Conservation (phyloP, 1,139 yeast genomes). For the Kluyveromyces sp. region DNA sequence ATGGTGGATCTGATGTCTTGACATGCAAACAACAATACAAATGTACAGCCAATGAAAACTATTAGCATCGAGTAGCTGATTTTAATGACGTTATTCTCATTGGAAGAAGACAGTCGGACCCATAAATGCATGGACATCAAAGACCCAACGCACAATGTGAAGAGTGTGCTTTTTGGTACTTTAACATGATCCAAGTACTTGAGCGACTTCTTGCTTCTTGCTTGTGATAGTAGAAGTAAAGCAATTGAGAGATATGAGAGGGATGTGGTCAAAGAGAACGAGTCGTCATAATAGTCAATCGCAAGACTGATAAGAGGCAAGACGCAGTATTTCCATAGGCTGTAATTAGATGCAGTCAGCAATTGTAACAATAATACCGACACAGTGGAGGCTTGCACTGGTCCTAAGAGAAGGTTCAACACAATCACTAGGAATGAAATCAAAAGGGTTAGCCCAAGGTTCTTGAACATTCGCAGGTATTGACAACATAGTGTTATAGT, state of each 20-base stretch:
- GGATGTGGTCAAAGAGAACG: conserved; percentile 8
- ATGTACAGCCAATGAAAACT: conserved; percentile 23
- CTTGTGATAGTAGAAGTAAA: conserved; percentile 6
- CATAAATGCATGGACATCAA: conserved; percentile 9
- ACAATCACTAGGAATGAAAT: conserved; percentile 17
- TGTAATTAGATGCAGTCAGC: conserved; percentile 8
- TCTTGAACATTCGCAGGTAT: conserved; percentile 11
- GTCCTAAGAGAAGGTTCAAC: conserved; percentile 21
- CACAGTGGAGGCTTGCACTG: conserved; percentile 25
- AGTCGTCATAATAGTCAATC: conserved; percentile 10
- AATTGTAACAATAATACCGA: conserved; percentile 16
- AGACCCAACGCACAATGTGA: conserved; percentile 9
- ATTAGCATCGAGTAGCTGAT: conserved; percentile 24
- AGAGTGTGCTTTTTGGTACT: conserved; percentile 5
- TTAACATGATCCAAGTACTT: conserved; percentile 4
- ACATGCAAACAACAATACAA: conserved; percentile 21
- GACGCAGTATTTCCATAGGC: conserved; percentile 8
- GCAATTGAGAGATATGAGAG: conserved; percentile 8
- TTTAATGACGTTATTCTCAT: conserved; percentile 7
- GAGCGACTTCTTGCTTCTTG: conserved; percentile 5
- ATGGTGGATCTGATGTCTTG: conserved; percentile 23
- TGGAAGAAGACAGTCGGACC: conserved; percentile 6
- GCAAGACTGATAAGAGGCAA: conserved; percentile 13
- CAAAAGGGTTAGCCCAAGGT: conserved; percentile 10
- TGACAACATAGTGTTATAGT: conserved; percentile 12